phyloP scores from a whole-genome alignment of 768 basidiomycete genomes.

The Hortiboletus campestris region DNA sequence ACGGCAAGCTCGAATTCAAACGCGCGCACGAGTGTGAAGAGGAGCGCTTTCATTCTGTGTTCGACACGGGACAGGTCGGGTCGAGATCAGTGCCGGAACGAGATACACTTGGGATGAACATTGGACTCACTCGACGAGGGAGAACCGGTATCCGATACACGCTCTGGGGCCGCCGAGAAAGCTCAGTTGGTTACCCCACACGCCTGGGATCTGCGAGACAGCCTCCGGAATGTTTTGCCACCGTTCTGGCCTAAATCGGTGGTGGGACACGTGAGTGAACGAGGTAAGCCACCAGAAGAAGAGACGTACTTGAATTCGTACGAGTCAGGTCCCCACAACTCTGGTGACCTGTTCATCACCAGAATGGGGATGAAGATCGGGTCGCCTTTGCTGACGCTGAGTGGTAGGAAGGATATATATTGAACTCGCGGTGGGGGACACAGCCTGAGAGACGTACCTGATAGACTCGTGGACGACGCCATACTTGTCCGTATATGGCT shows the following conservation, averaged over 20 bases:
- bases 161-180: slow-evolving; percentile 65
- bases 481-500: slow-evolving; percentile 43
- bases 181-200: slow-evolving; percentile 57
- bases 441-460: slow-evolving; percentile 29
- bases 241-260: slow-evolving; percentile 53
- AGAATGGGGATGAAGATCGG: slow-evolving; percentile 52
- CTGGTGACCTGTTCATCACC: slow-evolving; percentile 48
- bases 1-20: slow-evolving; percentile 12
- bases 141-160: slow-evolving; percentile 69
- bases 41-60: slow-evolving; percentile 6
- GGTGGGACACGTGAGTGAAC: not conserved
- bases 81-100: not conserved
- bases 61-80: not conserved
- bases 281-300: not conserved
- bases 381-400: slow-evolving; percentile 44
- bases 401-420: not conserved
- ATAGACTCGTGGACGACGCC: slow-evolving; percentile 42
- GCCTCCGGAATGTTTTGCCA: slow-evolving; percentile 53
- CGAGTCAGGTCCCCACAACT: slow-evolving; percentile 64
- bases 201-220: slow-evolving; percentile 49
- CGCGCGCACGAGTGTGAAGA: slow-evolving; percentile 8
- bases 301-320: slow-evolving; percentile 51
- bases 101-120: not conserved
- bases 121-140: slow-evolving; percentile 52
- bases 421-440: not conserved